Evolutionary conservation across 129 eudicot species (phyloP).

Genomic region (Tagetes erecta): DNA sequence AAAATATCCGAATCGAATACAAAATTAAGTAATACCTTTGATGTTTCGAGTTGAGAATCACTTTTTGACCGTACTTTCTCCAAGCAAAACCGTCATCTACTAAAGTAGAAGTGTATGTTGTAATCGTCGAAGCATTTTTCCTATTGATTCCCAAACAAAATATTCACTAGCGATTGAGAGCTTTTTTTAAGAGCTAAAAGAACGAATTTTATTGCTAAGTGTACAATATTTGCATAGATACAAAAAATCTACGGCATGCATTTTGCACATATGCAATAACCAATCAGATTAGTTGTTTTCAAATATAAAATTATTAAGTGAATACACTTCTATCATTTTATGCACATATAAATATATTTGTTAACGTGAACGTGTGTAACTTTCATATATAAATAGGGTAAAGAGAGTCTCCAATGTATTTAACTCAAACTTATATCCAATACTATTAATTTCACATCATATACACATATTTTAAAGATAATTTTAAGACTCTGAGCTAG

Average conservation of each 20-base stretch:
- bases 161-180: neutral
- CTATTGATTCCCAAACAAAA: slow-evolving; percentile 26
- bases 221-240: no score
- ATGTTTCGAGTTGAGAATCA: slow-evolving; percentile 51
- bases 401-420: neutral
- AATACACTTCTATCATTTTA: no score
- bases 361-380: neutral
- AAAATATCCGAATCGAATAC: neutral
- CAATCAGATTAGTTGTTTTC: no score
- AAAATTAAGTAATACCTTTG: slow-evolving; percentile 43
- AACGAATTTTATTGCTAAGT: no score
- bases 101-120: slow-evolving; percentile 23
- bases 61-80: slow-evolving; percentile 86
- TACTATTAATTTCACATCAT: neutral
- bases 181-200: no score
- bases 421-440: neutral
- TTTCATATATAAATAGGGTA: neutral
- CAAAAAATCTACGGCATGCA: no score
- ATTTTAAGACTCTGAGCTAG: neutral
- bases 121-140: slow-evolving; percentile 33
- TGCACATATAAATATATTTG: neutral
- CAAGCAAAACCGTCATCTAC: slow-evolving; percentile 71
- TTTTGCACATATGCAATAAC: no score
- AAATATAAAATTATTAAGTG: no score
- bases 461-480: neutral